Evolutionary conservation across 306 rosid genomes (phyloP).

Genomic region (peach (Prunus persica)): Prunus_persica_NCBIv2 NC_034009.1:30257501-30258000

Average conservation of each 20-base stretch:
- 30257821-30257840: too few species aligned
- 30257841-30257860: too few species aligned
- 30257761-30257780: neutral
- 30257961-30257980: too few species aligned
- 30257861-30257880: too few species aligned
- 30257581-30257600: neutral
- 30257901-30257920: too few species aligned
- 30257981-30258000: too few species aligned
- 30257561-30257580: slow-evolving; percentile 10
- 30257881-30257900: too few species aligned
- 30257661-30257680: neutral
- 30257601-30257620: slow-evolving; percentile 1
- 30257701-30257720: slow-evolving; percentile 12
- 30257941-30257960: too few species aligned
- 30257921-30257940: too few species aligned
- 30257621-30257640: neutral
- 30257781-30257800: neutral
- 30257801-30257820: too few species aligned
- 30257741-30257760: neutral
- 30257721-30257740: neutral
- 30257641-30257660: neutral
- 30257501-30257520: neutral
- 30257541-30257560: slow-evolving; percentile 14
- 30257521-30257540: slow-evolving; percentile 4
- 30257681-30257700: slow-evolving; percentile 2